A percentile compares a stretch with the other conserved stretches of the same genome.
phyloP scores from a whole-genome alignment of 345 rosid species.

The Euclidium syriacum region DNA sequence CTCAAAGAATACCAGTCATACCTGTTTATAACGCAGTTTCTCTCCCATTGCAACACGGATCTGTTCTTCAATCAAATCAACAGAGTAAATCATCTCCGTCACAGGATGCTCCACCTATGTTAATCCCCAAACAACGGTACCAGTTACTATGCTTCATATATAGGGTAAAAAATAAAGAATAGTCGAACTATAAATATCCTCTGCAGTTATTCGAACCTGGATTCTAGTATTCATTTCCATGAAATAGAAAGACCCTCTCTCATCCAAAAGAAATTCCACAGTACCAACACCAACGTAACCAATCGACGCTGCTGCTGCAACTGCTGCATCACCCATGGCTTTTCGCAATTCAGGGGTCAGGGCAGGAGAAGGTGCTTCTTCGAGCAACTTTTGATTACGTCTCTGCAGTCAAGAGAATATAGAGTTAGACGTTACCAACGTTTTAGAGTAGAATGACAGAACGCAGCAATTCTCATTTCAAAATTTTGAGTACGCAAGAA shows the following conservation, averaged over 20 bases:
- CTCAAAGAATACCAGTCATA: constrained; percentile 16
- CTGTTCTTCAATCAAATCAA: constrained; percentile 97
- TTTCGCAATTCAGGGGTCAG: constrained; percentile 86
- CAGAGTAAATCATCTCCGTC: constrained; percentile 96
- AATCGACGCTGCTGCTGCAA: constrained; percentile 98
- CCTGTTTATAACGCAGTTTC: constrained; percentile 86
- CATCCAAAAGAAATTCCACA: constrained; percentile 94
- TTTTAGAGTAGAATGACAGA: background rate
- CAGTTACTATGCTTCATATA: background rate
- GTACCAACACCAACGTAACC: constrained; percentile 98
- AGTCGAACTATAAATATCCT: background rate
- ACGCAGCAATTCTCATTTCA: background rate
- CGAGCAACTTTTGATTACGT: constrained; percentile 90
- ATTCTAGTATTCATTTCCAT: constrained; percentile 99
- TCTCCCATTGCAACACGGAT: constrained; percentile 98
- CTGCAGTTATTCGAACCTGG: constrained; percentile 51
- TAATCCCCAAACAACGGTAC: constrained; percentile 6
- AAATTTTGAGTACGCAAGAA: background rate
- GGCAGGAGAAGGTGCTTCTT: constrained; percentile 99
- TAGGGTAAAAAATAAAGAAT: too few relatives aligned
- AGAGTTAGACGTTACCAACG: background rate
- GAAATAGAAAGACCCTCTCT: constrained; percentile 95
- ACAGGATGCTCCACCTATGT: constrained; percentile 97
- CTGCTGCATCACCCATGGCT: constrained; percentile 99
- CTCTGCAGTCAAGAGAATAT: constrained; percentile 46